Conservation (phyloP, 2,329 filamentous ascomycete genomes). For the Apiospora malaysiana region DNA sequence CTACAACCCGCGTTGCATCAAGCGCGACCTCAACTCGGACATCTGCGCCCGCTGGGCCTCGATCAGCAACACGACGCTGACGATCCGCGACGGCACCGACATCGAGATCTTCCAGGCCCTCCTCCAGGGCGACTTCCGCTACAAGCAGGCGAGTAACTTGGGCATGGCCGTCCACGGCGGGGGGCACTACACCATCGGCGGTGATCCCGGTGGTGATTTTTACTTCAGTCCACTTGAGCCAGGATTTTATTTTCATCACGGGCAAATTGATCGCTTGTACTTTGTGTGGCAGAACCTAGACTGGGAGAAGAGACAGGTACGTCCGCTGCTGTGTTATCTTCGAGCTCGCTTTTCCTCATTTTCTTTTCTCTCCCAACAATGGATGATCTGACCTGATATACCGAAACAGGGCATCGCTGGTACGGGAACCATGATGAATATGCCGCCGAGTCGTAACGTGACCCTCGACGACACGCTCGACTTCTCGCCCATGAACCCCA, state of each 20-base stretch:
- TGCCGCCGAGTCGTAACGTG: slow-evolving; percentile 47
- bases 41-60: slow-evolving; percentile 37
- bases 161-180: slow-evolving; percentile 41
- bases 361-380: too few species aligned
- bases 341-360: too few species aligned
- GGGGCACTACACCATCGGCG: slow-evolving; percentile 45
- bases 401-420: slow-evolving; percentile 41
- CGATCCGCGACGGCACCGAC: slow-evolving; percentile 43
- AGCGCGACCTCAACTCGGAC: slow-evolving; percentile 46
- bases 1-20: slow-evolving; percentile 50
- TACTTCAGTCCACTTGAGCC: slow-evolving; percentile 52
- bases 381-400: slow-evolving; percentile 25
- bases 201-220: slow-evolving; percentile 53
- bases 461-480: slow-evolving; percentile 46
- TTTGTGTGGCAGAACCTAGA: slow-evolving; percentile 57
- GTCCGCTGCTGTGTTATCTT: slow-evolving; percentile 5
- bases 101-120: slow-evolving; percentile 47
- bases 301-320: slow-evolving; percentile 43
- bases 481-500: slow-evolving; percentile 34
- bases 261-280: slow-evolving; percentile 52
- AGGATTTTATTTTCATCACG: slow-evolving; percentile 53
- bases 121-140: slow-evolving; percentile 46
- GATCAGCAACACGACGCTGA: slow-evolving; percentile 42
- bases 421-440: slow-evolving; percentile 50
- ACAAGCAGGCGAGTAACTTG: slow-evolving; percentile 34